Evolutionary conservation across 2,329 filamentous ascomycete species (phyloP).

Genomic region (Aspergillus sp.): DNA sequence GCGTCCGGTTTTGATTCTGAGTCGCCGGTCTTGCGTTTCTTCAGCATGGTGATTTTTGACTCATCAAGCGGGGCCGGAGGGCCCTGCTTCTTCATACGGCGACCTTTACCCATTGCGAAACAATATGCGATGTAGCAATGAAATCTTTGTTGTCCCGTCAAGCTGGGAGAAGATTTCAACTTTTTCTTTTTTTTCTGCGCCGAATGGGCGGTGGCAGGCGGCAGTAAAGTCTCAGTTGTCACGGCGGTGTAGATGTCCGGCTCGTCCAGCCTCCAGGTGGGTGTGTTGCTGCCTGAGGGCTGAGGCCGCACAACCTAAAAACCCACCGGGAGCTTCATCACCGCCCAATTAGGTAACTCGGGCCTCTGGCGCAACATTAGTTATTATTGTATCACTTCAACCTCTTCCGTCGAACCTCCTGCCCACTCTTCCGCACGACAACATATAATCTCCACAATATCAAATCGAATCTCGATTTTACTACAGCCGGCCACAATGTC

Average conservation of each 20-base stretch:
- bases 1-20: conserved; percentile 56
- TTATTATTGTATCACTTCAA: background rate
- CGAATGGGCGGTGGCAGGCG: conserved; percentile 24
- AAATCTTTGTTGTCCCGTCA: conserved; percentile 9
- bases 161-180: conserved; percentile 20
- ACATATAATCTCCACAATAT: background rate
- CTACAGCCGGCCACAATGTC: conserved; percentile 54
- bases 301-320: conserved; percentile 11
- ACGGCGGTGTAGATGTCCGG: conserved; percentile 21
- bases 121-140: conserved; percentile 8
- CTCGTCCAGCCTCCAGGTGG: background rate
- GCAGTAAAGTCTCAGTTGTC: conserved; percentile 21
- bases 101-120: conserved; percentile 76
- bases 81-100: conserved; percentile 95
- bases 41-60: conserved; percentile 55
- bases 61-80: conserved; percentile 80
- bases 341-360: conserved; percentile 22
- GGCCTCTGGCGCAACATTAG: background rate
- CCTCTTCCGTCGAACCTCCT: background rate
- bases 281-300: conserved; percentile 1
- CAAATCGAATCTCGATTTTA: no score
- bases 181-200: conserved; percentile 32
- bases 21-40: conserved; percentile 81
- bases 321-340: conserved; percentile 8
- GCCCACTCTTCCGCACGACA: background rate